These are phyloP conservation scores for Theobroma cacao DNA, from an alignment of 345 rosid species.

Conservation along the genomic window DNA sequence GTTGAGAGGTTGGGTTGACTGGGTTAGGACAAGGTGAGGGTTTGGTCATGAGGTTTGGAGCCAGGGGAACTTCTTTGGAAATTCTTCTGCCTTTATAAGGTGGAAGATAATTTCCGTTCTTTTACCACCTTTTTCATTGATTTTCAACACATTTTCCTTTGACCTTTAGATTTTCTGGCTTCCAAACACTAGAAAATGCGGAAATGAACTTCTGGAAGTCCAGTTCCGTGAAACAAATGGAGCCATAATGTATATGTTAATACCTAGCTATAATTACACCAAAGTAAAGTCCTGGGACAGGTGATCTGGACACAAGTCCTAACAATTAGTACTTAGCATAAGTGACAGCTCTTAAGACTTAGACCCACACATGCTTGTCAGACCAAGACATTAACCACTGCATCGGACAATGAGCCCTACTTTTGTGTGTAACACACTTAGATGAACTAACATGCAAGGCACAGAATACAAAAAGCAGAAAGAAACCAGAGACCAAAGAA, in stretches of 20 bases:
- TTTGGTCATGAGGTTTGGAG: too few relatives aligned
- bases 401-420: background rate
- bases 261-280: background rate
- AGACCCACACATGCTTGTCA: background rate
- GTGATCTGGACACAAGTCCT: background rate
- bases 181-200: too few relatives aligned
- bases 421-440: background rate
- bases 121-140: too few relatives aligned
- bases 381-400: background rate
- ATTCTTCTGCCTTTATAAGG: too few relatives aligned
- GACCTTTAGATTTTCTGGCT: too few relatives aligned
- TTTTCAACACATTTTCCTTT: too few relatives aligned
- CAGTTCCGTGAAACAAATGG: too few relatives aligned
- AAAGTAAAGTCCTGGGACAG: background rate
- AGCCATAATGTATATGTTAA: background rate
- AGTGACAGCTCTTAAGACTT: background rate
- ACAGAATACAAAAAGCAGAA: background rate
- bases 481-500: background rate
- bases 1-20: too few relatives aligned
- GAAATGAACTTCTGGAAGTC: too few relatives aligned
- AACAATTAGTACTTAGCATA: background rate
- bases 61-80: too few relatives aligned
- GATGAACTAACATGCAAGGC: background rate
- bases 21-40: too few relatives aligned
- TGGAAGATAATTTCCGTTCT: too few relatives aligned